Evolutionary conservation across 2,329 filamentous ascomycete genomes (phyloP).

Genomic region (Clonostachys rosea): DNA sequence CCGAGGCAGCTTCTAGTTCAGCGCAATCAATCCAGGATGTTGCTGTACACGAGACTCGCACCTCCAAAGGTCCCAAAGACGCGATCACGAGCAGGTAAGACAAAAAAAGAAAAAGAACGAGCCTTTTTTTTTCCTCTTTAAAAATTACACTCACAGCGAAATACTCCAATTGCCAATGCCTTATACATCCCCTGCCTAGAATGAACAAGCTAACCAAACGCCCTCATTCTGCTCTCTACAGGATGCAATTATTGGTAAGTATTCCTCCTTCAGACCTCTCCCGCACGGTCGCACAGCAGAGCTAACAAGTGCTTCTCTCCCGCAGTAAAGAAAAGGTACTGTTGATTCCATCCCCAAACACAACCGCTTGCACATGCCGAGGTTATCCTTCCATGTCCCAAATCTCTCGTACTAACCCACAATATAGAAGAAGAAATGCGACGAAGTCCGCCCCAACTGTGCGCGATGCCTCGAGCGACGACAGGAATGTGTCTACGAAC

Average conservation of each 20-base stretch:
- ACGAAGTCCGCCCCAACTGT: conserved; percentile 46
- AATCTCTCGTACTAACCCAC: neutral
- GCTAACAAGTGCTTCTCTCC: conserved; percentile 1
- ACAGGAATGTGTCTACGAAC: conserved; percentile 44
- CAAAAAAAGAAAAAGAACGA: conserved; percentile 12
- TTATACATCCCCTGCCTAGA: conserved; percentile 2
- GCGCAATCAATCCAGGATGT: conserved; percentile 28
- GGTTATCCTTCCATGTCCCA: neutral
- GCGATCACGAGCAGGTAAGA: conserved; percentile 52
- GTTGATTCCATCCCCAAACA: neutral
- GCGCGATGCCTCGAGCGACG: conserved; percentile 43
- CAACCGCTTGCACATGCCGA: neutral
- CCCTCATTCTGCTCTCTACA: conserved; percentile 13
- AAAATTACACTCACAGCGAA: no score
- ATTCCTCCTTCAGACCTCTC: neutral
- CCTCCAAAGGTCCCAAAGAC: conserved; percentile 54
- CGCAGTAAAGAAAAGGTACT: conserved; percentile 49
- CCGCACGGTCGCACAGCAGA: no score
- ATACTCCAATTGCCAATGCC: neutral
- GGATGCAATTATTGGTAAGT: conserved; percentile 49
- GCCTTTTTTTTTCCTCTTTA: no score
- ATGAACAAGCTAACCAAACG: neutral
- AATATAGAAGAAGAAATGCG: conserved; percentile 52
- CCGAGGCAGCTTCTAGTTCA: no score
- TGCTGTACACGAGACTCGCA: conserved; percentile 54